phyloP scores from a whole-genome alignment of 495 filamentous ascomycete genomes.

The Chaetomium tenue region DNA sequence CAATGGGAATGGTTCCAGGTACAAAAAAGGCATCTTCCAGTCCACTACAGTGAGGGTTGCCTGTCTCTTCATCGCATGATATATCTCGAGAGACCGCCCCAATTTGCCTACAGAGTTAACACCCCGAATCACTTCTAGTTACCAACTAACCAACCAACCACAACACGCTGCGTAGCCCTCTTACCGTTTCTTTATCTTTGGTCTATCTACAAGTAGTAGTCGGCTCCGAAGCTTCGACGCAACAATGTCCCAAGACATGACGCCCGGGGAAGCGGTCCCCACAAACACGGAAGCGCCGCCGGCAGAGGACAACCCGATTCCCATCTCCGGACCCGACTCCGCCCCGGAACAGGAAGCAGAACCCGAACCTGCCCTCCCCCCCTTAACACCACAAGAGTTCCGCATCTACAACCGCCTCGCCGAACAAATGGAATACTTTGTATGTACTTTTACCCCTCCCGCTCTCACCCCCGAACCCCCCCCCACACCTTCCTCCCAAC shows the following conservation, averaged over 20 bases:
- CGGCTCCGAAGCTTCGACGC: neutral
- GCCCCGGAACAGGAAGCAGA: neutral
- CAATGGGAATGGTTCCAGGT: neutral
- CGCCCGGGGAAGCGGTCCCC: neutral
- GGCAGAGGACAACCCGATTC: neutral
- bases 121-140: too few species aligned
- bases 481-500: constrained; percentile 23
- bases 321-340: neutral
- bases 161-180: too few species aligned
- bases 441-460: constrained; percentile 32
- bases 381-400: constrained; percentile 32
- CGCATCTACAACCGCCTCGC: constrained; percentile 66
- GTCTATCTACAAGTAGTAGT: neutral
- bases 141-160: too few species aligned
- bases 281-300: neutral
- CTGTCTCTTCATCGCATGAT: neutral
- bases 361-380: constrained; percentile 25
- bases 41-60: neutral
- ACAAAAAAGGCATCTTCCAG: neutral
- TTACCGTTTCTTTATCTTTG: too few species aligned
- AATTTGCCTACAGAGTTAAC: neutral
- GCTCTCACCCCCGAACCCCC: constrained; percentile 20
- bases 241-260: neutral
- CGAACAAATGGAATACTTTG: constrained; percentile 74
- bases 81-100: neutral